These are phyloP conservation scores for Mycogone perniciosa DNA, from an alignment of 2,329 filamentous ascomycete species.

Conservation along the genomic window DNA sequence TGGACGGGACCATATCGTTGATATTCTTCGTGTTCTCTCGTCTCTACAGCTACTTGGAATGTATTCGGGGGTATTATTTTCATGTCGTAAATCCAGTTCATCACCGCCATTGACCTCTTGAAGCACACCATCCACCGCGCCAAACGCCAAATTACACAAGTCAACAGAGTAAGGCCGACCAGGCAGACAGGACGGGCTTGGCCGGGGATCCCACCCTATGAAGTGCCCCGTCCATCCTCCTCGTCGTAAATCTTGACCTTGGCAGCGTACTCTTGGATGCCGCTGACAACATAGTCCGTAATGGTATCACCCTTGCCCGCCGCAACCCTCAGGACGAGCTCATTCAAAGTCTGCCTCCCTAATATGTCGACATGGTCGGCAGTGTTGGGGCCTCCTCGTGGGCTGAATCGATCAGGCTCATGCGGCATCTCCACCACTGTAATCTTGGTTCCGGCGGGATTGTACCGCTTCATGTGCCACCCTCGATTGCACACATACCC, in stretches of 20 bases:
- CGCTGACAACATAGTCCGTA: slow-evolving; percentile 68
- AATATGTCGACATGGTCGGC: slow-evolving; percentile 97
- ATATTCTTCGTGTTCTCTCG: not conserved
- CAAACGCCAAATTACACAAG: slow-evolving; percentile 10
- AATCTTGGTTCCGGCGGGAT: slow-evolving; percentile 74
- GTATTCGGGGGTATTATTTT: slow-evolving; percentile 6
- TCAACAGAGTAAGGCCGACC: not conserved
- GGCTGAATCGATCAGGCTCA: slow-evolving; percentile 87
- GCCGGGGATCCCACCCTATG: not conserved
- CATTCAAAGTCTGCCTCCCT: slow-evolving; percentile 81
- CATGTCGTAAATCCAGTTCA: not conserved
- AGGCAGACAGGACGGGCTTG: not conserved
- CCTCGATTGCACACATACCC: slow-evolving; percentile 97
- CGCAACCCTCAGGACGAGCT: slow-evolving; percentile 79
- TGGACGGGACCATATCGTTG: too few relatives aligned
- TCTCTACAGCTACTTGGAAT: not conserved
- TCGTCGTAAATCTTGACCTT: slow-evolving; percentile 79
- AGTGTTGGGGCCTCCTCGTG: slow-evolving; percentile 62
- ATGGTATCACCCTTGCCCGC: slow-evolving; percentile 79
- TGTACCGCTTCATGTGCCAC: slow-evolving; percentile 91
- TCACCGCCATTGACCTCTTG: slow-evolving; percentile 2
- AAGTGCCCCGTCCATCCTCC: slow-evolving; percentile 15
- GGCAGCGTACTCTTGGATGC: slow-evolving; percentile 75
- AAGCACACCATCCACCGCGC: slow-evolving; percentile 7
- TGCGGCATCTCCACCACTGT: slow-evolving; percentile 94